These are phyloP conservation scores for Penicillium simplicissimum DNA, from an alignment of 495 filamentous ascomycete species.

Conservation along the genomic window DNA sequence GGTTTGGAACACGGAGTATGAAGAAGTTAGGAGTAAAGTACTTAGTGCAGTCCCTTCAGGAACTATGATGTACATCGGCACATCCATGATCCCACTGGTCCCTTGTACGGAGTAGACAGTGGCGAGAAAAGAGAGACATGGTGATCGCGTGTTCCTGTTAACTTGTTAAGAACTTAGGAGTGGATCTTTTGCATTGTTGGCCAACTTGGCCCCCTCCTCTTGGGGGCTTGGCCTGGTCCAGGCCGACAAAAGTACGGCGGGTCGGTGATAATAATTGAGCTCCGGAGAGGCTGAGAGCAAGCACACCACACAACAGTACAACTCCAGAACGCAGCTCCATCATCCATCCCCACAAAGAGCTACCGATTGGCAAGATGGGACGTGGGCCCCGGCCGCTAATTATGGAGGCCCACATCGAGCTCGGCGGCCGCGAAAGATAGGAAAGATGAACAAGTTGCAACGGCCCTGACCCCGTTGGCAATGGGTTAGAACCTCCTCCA, in stretches of 20 bases:
- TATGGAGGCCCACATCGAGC: neutral
- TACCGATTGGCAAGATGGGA: neutral
- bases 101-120: neutral
- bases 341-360: neutral
- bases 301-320: no score
- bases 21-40: neutral
- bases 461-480: slow-evolving; percentile 18
- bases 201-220: neutral
- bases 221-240: neutral
- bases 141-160: neutral
- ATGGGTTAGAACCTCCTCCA: slow-evolving; percentile 19
- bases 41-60: neutral
- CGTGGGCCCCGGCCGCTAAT: neutral
- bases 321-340: neutral
- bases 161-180: no score
- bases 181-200: neutral
- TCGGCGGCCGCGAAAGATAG: neutral
- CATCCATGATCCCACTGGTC: neutral
- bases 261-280: neutral
- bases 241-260: neutral
- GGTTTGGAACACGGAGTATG: neutral
- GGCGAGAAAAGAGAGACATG: neutral
- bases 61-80: neutral
- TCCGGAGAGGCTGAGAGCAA: neutral
- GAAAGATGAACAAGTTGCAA: neutral